A percentile compares a stretch with the other conserved stretches of the same genome.
phyloP scores from a whole-genome alignment of 441 rosid species.

The Bruguiera hainesii region DNA sequence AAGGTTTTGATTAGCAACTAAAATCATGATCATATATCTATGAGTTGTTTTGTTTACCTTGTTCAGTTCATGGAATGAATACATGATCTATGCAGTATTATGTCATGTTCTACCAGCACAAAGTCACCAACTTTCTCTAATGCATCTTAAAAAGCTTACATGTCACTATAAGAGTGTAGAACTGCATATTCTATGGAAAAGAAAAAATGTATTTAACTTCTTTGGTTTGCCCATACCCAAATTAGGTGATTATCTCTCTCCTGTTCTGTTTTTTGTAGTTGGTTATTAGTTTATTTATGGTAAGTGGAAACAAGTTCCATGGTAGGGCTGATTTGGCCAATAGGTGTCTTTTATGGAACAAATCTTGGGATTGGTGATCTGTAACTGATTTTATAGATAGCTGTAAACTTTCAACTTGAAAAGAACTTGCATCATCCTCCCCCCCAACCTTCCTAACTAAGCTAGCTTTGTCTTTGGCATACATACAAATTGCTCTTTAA shows the following conservation, averaged over 20 bases:
- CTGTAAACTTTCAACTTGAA: not conserved
- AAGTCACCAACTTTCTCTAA: too few relatives aligned
- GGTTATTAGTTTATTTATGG: not conserved
- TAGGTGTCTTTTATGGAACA: not conserved
- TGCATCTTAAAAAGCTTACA: not conserved
- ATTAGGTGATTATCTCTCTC: too few relatives aligned
- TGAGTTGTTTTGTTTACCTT: not conserved
- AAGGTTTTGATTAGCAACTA: not conserved
- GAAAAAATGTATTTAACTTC: too few relatives aligned
- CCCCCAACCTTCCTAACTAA: too few relatives aligned
- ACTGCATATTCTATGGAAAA: too few relatives aligned
- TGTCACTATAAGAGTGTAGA: too few relatives aligned
- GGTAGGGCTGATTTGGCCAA: not conserved
- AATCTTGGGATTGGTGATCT: not conserved
- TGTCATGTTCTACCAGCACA: not conserved
- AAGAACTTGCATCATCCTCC: not conserved
- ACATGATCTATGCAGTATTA: not conserved
- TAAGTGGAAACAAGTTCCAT: not conserved
- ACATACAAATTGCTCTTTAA: too few relatives aligned
- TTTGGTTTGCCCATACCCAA: too few relatives aligned
- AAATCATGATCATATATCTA: not conserved
- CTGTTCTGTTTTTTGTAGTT: not conserved
- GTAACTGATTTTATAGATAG: not conserved
- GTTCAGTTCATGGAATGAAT: not conserved
- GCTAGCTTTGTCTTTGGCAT: too few relatives aligned